Conservation (phyloP, 176 grass and related monocot genomes). For the Tillandsia leiboldiana region DNA sequence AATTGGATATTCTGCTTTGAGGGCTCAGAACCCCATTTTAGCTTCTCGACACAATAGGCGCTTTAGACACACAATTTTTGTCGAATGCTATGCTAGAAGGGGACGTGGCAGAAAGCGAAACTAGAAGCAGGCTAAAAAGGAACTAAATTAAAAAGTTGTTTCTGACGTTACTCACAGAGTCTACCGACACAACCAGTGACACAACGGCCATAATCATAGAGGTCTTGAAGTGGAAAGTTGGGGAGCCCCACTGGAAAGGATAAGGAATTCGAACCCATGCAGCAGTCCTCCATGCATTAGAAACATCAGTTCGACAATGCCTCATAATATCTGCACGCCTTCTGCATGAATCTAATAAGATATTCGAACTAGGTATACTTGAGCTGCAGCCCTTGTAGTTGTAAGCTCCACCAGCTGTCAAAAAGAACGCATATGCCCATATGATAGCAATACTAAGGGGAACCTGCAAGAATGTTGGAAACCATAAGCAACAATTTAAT, state of each 20-base stretch:
- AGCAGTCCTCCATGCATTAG: constrained; percentile 86
- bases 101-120: too few species aligned
- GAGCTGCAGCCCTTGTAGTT: constrained; percentile 85
- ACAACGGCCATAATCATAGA: constrained; percentile 77
- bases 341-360: constrained; percentile 83
- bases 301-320: constrained; percentile 85
- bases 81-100: too few species aligned
- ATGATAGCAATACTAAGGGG: constrained; percentile 80
- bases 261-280: constrained; percentile 87
- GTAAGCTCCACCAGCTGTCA: constrained; percentile 88
- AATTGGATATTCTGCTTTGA: background rate
- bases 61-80: too few species aligned
- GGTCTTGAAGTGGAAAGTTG: constrained; percentile 81
- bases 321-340: constrained; percentile 69
- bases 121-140: too few species aligned
- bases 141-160: background rate
- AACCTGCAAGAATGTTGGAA: constrained; percentile 44
- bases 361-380: constrained; percentile 91
- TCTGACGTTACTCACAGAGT: constrained; percentile 62
- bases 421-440: constrained; percentile 98
- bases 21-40: too few species aligned
- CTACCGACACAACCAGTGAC: constrained; percentile 81
- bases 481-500: background rate
- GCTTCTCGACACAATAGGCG: too few species aligned
- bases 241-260: constrained; percentile 94